These are phyloP conservation scores for Staphylotrichum tortipilum DNA, from an alignment of 495 filamentous ascomycete species.

Conservation along the genomic window DNA sequence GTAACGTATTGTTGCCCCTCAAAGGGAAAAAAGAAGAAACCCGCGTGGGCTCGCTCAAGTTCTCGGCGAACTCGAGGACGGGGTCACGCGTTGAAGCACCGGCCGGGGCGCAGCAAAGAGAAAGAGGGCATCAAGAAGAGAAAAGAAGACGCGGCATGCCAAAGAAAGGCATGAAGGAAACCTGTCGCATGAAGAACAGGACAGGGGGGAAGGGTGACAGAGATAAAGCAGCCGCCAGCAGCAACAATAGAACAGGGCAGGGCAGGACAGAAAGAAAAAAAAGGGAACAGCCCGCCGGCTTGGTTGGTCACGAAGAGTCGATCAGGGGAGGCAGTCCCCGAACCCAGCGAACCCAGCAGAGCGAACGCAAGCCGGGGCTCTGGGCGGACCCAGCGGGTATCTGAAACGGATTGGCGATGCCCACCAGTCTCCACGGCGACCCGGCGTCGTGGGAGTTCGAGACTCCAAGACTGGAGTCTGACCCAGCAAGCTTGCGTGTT, in stretches of 20 bases:
- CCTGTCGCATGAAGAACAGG: constrained; percentile 4
- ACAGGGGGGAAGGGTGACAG: background rate
- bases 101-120: constrained; percentile 12
- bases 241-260: too few relatives aligned
- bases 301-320: background rate
- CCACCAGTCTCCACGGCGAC: background rate
- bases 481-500: too few relatives aligned
- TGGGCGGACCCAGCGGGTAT: constrained; percentile 27
- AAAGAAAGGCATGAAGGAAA: background rate
- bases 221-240: constrained; percentile 6
- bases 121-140: constrained; percentile 11
- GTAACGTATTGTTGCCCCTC: constrained; percentile 16
- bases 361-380: too few relatives aligned
- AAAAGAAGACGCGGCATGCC: constrained; percentile 7
- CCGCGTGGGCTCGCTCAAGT: constrained; percentile 4
- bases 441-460: too few relatives aligned
- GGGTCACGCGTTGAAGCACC: constrained; percentile 3
- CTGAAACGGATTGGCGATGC: constrained; percentile 25
- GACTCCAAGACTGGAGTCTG: background rate
- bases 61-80: background rate
- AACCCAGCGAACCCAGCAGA: too few relatives aligned
- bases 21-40: constrained; percentile 4
- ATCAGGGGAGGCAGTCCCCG: too few relatives aligned
- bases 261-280: background rate
- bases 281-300: too few relatives aligned